Evolutionary conservation across 208 protist species (phyloP).

Genomic region (Lotmaria passim): DNA sequence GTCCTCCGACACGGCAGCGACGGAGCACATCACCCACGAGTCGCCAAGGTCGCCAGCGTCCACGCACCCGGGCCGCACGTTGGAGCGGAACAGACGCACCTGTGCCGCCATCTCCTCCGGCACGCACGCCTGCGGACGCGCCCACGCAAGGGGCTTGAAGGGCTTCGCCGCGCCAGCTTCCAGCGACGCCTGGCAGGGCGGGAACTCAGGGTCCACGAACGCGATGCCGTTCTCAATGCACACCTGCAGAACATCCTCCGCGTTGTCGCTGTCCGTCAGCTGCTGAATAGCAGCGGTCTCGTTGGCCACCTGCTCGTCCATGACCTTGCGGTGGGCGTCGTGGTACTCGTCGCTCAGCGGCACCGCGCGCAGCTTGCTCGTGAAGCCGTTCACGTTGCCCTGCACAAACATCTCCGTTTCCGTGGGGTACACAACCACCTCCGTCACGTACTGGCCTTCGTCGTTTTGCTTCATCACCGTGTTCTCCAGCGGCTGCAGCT

Average conservation of each 20-base stretch:
- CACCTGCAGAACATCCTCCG: constrained; percentile 58
- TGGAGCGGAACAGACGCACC: constrained; percentile 67
- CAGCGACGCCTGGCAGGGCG: constrained; percentile 61
- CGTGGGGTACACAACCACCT: constrained; percentile 72
- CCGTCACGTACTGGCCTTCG: constrained; percentile 44
- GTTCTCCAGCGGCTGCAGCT: constrained; percentile 56
- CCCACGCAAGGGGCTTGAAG: constrained; percentile 72
- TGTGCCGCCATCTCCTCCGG: constrained; percentile 59
- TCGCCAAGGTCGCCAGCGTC: constrained; percentile 74
- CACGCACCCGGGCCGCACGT: constrained; percentile 45
- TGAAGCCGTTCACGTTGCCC: constrained; percentile 66
- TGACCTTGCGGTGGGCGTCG: constrained; percentile 33
- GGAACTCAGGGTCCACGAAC: constrained; percentile 82
- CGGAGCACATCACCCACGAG: constrained; percentile 75
- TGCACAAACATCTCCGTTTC: constrained; percentile 81
- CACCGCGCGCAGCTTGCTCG: constrained; percentile 63
- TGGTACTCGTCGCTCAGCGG: constrained; percentile 69
- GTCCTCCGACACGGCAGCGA: constrained; percentile 61
- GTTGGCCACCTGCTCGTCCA: constrained; percentile 35
- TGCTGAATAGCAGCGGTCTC: constrained; percentile 54
- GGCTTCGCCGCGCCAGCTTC: constrained; percentile 53
- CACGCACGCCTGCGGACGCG: constrained; percentile 56
- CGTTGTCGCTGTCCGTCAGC: constrained; percentile 43
- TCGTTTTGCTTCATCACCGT: constrained; percentile 50
- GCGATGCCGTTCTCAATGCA: constrained; percentile 62